These are phyloP conservation scores for Withania somnifera DNA, from an alignment of 305 asterid genomes.

Conservation along the genomic window DNA sequence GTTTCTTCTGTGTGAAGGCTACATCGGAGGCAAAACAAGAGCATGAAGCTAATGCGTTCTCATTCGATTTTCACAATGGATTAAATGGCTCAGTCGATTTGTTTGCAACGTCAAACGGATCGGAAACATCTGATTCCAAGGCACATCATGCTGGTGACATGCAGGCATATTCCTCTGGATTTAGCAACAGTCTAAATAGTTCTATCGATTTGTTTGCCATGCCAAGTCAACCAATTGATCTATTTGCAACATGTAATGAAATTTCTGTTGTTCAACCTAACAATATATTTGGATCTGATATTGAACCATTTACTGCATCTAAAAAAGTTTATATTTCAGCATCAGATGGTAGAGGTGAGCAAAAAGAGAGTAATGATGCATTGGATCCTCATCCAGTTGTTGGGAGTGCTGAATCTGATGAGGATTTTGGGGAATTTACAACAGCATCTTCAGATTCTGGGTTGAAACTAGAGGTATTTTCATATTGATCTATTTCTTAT, in stretches of 20 bases:
- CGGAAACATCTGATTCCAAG: not conserved
- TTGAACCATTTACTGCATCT: conserved; percentile 21
- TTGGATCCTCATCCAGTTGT: conserved; percentile 16
- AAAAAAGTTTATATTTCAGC: conserved; percentile 19
- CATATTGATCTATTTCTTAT: not conserved
- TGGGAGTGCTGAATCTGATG: conserved; percentile 34
- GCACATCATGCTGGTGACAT: not conserved
- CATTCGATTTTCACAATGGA: conserved; percentile 16
- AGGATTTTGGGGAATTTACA: conserved; percentile 62
- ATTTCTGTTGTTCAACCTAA: conserved; percentile 20
- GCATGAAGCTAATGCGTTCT: conserved; percentile 21
- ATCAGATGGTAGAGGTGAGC: conserved; percentile 17
- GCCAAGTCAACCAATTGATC: conserved; percentile 32
- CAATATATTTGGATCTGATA: conserved; percentile 20
- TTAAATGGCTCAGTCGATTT: conserved; percentile 26
- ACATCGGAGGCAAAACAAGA: conserved; percentile 17
- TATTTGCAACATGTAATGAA: conserved; percentile 29
- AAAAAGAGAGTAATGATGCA: conserved; percentile 12
- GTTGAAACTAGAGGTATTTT: conserved; percentile 30
- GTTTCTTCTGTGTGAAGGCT: conserved; percentile 34
- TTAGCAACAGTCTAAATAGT: not conserved
- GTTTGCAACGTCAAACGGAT: conserved; percentile 27
- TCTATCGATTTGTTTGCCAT: not conserved
- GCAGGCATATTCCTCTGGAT: conserved; percentile 1
- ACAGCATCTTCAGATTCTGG: conserved; percentile 40